Percentiles rank a stretch among this genome's conserved stretches.
Evolutionary conservation across 2,329 filamentous ascomycete species (phyloP).

Genomic region (Talaromyces pinophilus): DNA sequence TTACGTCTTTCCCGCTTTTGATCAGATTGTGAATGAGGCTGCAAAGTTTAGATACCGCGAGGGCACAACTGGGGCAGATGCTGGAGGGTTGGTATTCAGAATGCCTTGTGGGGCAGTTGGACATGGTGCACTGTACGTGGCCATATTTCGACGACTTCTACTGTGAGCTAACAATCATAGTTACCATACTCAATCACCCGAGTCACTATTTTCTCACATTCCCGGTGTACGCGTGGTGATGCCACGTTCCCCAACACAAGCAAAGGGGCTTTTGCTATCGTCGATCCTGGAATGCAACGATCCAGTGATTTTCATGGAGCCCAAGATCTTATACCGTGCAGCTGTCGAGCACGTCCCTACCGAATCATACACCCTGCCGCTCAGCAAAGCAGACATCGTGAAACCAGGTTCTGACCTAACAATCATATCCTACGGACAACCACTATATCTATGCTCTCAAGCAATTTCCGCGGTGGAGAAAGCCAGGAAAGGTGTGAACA

Average conservation of each 20-base stretch:
- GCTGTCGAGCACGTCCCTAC: constrained; percentile 88
- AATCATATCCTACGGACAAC: constrained; percentile 84
- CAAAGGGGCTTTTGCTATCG: constrained; percentile 79
- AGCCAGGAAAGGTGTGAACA: constrained; percentile 66
- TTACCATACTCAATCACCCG: constrained; percentile 87
- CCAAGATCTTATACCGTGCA: constrained; percentile 88
- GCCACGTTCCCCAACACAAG: constrained; percentile 81
- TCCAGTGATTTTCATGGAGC: constrained; percentile 90
- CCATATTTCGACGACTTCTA: background rate
- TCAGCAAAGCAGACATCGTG: constrained; percentile 82
- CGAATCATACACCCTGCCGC: constrained; percentile 75
- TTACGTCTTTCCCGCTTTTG: constrained; percentile 89
- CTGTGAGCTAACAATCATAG: constrained; percentile 25
- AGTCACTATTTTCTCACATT: constrained; percentile 83
- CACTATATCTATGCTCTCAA: constrained; percentile 77
- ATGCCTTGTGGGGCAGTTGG: constrained; percentile 92
- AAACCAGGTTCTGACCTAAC: constrained; percentile 80
- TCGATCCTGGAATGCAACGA: constrained; percentile 76
- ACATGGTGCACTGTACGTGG: constrained; percentile 70
- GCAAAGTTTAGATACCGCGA: constrained; percentile 82
- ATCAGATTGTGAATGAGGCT: constrained; percentile 91
- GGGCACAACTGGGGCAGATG: constrained; percentile 64
- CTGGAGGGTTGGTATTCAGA: constrained; percentile 78
- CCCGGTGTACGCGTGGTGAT: constrained; percentile 84
- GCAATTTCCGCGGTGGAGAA: constrained; percentile 77